phyloP scores from a whole-genome alignment of 2,329 filamentous ascomycete species.

The Fusarium veterinarium region DNA sequence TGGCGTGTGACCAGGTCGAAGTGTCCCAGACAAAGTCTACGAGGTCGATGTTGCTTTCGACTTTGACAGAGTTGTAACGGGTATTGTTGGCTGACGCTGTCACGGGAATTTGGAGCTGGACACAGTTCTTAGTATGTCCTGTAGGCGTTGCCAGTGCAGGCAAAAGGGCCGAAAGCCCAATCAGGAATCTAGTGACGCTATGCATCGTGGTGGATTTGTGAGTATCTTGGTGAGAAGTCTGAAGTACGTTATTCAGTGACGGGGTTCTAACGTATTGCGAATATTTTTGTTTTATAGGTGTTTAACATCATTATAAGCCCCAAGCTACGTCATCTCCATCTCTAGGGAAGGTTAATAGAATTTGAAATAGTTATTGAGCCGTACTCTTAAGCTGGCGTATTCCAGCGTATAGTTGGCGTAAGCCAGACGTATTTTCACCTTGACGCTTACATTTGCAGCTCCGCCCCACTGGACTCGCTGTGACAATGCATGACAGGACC shows the following conservation, averaged over 20 bases:
- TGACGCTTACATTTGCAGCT: neutral
- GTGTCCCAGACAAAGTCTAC: neutral
- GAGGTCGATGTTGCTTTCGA: neutral
- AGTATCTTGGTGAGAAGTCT: rapidly evolving
- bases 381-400: neutral
- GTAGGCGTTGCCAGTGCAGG: neutral
- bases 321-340: neutral
- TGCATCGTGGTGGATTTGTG: rapidly evolving
- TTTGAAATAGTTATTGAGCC: neutral
- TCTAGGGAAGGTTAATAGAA: rapidly evolving
- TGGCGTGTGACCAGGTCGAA: neutral
- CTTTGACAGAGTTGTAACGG: neutral
- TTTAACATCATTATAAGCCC: rapidly evolving
- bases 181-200: rapidly evolving
- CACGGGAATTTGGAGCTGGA: rapidly evolving
- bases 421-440: neutral
- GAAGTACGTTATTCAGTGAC: rapidly evolving
- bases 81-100: neutral
- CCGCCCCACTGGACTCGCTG: neutral
- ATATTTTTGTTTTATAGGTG: neutral
- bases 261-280: rapidly evolving
- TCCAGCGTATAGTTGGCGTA: neutral
- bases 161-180: rapidly evolving
- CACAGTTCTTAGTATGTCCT: neutral
- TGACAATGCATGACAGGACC: neutral